A percentile compares a stretch with the other conserved stretches of the same genome.
Conservation (phyloP, 495 filamentous ascomycete species). For the Daldinia grandis region DNA sequence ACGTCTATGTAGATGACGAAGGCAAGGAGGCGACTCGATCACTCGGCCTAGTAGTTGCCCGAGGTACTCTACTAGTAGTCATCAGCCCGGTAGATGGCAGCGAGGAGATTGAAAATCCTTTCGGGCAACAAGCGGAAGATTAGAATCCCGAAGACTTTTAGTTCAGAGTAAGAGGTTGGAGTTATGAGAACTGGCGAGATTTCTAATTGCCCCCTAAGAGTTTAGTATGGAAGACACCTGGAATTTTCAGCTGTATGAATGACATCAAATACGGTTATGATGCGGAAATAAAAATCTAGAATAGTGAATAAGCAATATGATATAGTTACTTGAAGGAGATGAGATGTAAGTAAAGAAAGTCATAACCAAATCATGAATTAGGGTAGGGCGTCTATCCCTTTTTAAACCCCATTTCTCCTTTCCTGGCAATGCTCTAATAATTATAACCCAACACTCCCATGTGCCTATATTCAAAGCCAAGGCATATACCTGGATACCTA, state of each 20-base stretch:
- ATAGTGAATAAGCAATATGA: not conserved
- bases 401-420: too few species aligned
- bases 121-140: conserved; percentile 73
- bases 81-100: conserved; percentile 94
- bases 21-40: conserved; percentile 84
- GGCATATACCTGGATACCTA: too few species aligned
- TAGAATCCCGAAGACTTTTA: not conserved
- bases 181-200: not conserved
- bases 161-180: not conserved
- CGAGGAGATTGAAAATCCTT: conserved; percentile 95
- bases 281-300: not conserved
- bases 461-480: too few species aligned
- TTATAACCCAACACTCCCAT: too few species aligned
- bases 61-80: conserved; percentile 89
- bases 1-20: conserved; percentile 77
- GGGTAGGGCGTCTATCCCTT: not conserved
- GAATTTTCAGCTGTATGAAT: not conserved
- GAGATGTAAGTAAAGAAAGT: not conserved
- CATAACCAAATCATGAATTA: not conserved
- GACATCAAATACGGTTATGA: not conserved
- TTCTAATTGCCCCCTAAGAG: not conserved
- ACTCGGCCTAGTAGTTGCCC: conserved; percentile 89
- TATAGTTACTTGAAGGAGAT: not conserved
- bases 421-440: too few species aligned
- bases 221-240: not conserved